Evolutionary conservation across 75 land plant genomes (phyloP), one percentile per base, ranked within the genome.

Genomic region (Cunninghamia lanceolata): DNA sequence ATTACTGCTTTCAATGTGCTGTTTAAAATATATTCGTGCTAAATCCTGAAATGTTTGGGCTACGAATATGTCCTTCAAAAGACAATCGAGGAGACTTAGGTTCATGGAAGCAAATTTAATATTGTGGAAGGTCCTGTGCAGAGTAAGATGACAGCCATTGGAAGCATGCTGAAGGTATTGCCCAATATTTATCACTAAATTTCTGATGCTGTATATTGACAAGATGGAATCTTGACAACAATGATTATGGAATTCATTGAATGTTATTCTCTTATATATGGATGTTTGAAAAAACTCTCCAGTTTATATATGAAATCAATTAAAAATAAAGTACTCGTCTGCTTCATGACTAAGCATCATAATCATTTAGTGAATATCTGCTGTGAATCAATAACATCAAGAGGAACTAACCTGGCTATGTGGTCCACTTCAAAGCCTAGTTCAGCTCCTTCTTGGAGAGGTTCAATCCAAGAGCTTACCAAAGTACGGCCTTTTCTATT

Each of bases 401-500:
- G 32, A 80, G 34, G 46, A 79, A 32, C 86, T 39, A 15, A 97
- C 99, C 99, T 95, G 21, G 95, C 99, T 86, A 94, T 82, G 86
- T 95, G 95, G 85, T 98, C 99, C 79, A 98, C 91, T 84, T 98
- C 99, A 89, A 84, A 93, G 70, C 99, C 99, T 82, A 95, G 88
- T 88, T 98, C 99, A 82, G 99, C 99, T 91, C 94, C 99, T 86
- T 95, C 94, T 90, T 97, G 94, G 50, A 98, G 79, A 84, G 99
- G 99, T 86, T 98, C 99, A 88, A 98, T 97, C 99, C 99, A 98
- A 40, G 99, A 97, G 89, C 99, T 97, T 68, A 97, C 99, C 42
- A 98, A 54, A 30, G 98, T 94, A 21, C 99, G 94, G 21, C 98
- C 98, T 83, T 97, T 98, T 90, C 91, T 91, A 90, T 91, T 94